phyloP scores from a whole-genome alignment of 768 basidiomycete genomes.

The Russula earlei region DNA sequence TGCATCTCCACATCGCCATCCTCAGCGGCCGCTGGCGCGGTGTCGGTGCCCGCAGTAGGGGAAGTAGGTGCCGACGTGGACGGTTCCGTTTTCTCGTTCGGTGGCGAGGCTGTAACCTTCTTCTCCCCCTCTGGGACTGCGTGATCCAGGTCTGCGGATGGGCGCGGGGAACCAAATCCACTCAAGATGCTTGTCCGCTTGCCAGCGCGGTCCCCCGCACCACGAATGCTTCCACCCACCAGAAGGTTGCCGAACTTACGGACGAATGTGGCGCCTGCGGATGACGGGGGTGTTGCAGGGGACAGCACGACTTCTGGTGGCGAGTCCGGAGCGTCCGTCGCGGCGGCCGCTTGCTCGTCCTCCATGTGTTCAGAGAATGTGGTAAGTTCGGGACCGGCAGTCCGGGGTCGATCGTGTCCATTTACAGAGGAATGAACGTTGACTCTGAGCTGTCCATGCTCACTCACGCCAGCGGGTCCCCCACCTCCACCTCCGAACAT shows the following conservation, averaged over 20 bases:
- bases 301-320: conserved; percentile 15
- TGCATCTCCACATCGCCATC: conserved; percentile 1
- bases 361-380: conserved; percentile 40
- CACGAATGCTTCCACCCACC: conserved; percentile 17
- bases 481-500: conserved; percentile 39
- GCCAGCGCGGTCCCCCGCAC: conserved; percentile 15
- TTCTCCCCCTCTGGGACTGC: conserved; percentile 13
- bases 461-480: conserved; percentile 15
- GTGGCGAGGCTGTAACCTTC: conserved; percentile 23
- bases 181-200: conserved; percentile 15
- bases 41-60: neutral
- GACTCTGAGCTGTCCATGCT: conserved; percentile 17
- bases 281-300: conserved; percentile 5
- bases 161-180: conserved; percentile 13
- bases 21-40: neutral
- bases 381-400: conserved; percentile 56
- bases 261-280: conserved; percentile 19
- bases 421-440: conserved; percentile 5
- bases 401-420: conserved; percentile 37
- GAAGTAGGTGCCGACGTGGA: neutral
- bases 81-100: conserved; percentile 16
- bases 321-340: conserved; percentile 20
- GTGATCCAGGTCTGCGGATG: conserved; percentile 5
- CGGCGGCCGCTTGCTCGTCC: conserved; percentile 27
- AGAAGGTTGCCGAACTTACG: conserved; percentile 21